Evolutionary conservation across 2,329 filamentous ascomycete species (phyloP).

Genomic region (Aspergillus sp.): DNA sequence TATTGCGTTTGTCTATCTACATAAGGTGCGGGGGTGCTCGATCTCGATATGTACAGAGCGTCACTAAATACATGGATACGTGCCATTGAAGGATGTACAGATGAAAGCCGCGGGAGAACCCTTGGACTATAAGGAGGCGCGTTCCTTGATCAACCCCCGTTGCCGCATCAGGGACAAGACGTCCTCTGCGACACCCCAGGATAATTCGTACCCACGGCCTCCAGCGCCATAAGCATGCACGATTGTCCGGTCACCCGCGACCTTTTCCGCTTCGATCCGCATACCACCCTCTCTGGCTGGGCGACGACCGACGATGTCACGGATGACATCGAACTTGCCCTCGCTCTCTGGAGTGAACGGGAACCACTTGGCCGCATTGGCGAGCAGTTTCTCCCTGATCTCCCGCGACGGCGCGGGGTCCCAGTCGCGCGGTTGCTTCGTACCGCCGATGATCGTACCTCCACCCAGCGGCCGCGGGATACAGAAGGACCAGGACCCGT

Average conservation of each 20-base stretch:
- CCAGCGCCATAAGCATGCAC: conserved; percentile 61
- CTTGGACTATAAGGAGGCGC: conserved; percentile 23
- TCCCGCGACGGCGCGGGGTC: conserved; percentile 47
- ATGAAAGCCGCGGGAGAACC: not conserved
- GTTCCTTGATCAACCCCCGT: conserved; percentile 19
- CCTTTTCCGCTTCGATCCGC: conserved; percentile 52
- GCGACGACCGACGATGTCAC: conserved; percentile 46
- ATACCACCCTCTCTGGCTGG: conserved; percentile 47
- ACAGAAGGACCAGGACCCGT: conserved; percentile 62
- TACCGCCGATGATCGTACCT: conserved; percentile 65
- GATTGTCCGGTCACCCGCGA: conserved; percentile 24
- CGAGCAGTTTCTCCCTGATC: conserved; percentile 49
- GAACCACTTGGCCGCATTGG: conserved; percentile 39
- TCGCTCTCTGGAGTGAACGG: conserved; percentile 36
- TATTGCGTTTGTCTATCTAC: no score
- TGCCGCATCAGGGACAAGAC: conserved; percentile 42
- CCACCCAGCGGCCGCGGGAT: conserved; percentile 61
- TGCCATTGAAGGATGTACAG: not conserved
- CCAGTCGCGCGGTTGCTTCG: conserved; percentile 61
- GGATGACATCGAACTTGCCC: conserved; percentile 41
- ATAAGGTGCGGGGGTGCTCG: no score
- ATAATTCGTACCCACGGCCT: conserved; percentile 61
- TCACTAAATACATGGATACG: not conserved
- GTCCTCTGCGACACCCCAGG: conserved; percentile 57
- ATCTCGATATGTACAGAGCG: not conserved